Evolutionary conservation across 139 green algal genomes (phyloP), one percentile per base, ranked within the genome.

Genomic region (Chlorella sp.): DNA sequence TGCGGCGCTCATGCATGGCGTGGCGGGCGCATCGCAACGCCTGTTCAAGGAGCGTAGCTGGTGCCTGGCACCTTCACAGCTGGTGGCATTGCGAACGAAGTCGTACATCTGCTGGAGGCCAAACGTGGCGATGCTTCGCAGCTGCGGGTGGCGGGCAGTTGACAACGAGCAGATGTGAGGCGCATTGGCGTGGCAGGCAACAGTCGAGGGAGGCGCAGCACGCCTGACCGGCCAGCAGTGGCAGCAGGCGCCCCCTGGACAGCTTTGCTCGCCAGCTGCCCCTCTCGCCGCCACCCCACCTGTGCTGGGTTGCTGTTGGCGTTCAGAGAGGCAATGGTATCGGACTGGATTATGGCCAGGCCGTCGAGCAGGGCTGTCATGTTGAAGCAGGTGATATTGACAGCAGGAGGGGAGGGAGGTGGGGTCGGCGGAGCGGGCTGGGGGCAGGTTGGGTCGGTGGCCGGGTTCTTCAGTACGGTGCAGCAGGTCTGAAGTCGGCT

Each of bases 361-460:
- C 64, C 64, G 5, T 23, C 11, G 26, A 71, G 64, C n/a, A 30
- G 34, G 28, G 64, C 64, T 3, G 28, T 41, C n/a, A 71, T 32
- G 64, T 71, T 39, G n/a, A 36, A 71, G n/a, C 64, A 71, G n/a
- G 64, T 71, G 64, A 71, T n/a, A 21, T 71, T 71, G 64, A 11
- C 21, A n/a, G 64, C 1, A 26, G 64, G 64, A n/a, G 64, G 28
- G 11, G 60, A 23, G 60, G 60, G 60, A 7, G 21, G 20, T 20
- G 21, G 16, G 60, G 60, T 20, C 60, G 30, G 20, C 60, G 23
- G 60, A 9, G 60, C 60, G 2, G 68, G 68, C 34, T 30, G 41
- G 68, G 68, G 68, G 68, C 68, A 74, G 68, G 68, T 74, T 32
- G 68, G 68, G 68, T 74, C 68, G 34, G 34, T 74, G 68, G 32